Conservation (phyloP, 768 basidiomycete genomes). For the Epithele typhae region DNA sequence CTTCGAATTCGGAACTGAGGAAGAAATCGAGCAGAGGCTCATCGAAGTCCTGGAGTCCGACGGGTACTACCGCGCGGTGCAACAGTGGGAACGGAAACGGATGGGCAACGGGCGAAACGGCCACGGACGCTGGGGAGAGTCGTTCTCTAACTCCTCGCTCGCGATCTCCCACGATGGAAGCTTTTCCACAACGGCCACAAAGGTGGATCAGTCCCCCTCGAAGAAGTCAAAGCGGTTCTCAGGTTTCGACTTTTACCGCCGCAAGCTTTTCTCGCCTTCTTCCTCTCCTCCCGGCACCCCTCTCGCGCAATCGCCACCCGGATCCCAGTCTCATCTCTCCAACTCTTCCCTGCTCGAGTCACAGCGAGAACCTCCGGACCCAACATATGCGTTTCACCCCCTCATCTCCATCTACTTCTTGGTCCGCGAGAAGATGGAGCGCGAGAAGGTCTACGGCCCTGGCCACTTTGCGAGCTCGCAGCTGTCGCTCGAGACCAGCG, state of each 20-base stretch:
- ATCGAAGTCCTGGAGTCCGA: constrained; percentile 74
- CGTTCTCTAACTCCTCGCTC: constrained; percentile 64
- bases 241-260: constrained; percentile 90
- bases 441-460: constrained; percentile 90
- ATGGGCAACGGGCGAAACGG: constrained; percentile 34
- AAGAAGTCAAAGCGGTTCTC: constrained; percentile 86
- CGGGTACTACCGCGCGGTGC: constrained; percentile 65
- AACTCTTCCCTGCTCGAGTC: constrained; percentile 43
- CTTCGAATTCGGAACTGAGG: constrained; percentile 91
- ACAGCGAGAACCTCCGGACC: constrained; percentile 58
- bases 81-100: constrained; percentile 73
- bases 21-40: constrained; percentile 78
- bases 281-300: constrained; percentile 50
- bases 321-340: constrained; percentile 53
- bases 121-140: constrained; percentile 45
- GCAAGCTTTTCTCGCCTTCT: constrained; percentile 71
- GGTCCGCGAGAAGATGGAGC: constrained; percentile 90
- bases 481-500: constrained; percentile 48
- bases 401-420: constrained; percentile 96
- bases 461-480: constrained; percentile 94
- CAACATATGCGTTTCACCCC: constrained; percentile 91
- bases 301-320: constrained; percentile 53
- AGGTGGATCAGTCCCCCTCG: constrained; percentile 30
- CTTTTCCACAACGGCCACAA: constrained; percentile 22
- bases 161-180: constrained; percentile 54